phyloP scores from a whole-genome alignment of 192 early-diverging fungal species.

The Coemansia sp. region DNA sequence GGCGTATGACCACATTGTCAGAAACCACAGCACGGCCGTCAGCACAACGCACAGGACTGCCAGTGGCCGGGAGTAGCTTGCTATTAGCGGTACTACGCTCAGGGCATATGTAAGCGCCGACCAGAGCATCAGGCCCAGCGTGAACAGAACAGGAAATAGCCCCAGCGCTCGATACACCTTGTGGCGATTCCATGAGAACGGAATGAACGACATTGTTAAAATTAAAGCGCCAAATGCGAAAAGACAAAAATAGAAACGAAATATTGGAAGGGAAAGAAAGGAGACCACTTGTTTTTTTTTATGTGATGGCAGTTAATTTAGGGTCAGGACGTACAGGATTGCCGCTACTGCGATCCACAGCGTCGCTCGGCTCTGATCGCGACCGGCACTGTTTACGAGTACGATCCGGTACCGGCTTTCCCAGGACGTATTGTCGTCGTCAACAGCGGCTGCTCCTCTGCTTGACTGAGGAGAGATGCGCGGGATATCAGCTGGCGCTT shows the following conservation, averaged over 20 bases:
- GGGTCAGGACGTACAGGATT: neutral
- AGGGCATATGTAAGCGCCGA: constrained; percentile 21
- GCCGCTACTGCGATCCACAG: neutral
- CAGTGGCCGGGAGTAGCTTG: neutral
- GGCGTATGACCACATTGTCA: constrained; percentile 38
- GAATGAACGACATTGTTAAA: neutral
- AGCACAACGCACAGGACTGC: neutral
- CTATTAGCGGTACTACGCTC: constrained; percentile 30
- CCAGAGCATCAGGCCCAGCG: constrained; percentile 47
- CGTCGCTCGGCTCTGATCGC: neutral
- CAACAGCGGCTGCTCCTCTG: neutral
- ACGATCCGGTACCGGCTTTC: constrained; percentile 24
- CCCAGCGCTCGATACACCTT: constrained; percentile 41
- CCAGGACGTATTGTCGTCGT: neutral
- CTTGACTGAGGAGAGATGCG: neutral
- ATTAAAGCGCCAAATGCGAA: neutral
- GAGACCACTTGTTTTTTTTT: too few relatives aligned
- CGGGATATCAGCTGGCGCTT: neutral
- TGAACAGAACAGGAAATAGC: constrained; percentile 43
- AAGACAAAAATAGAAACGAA: constrained; percentile 1
- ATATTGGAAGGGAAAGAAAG: neutral
- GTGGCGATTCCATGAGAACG: constrained; percentile 31
- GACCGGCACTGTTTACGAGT: constrained; percentile 19
- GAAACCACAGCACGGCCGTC: neutral
- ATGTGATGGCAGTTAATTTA: neutral